phyloP scores from a whole-genome alignment of 805 yeast genomes.

The Zygoascus biomembranicola region DNA sequence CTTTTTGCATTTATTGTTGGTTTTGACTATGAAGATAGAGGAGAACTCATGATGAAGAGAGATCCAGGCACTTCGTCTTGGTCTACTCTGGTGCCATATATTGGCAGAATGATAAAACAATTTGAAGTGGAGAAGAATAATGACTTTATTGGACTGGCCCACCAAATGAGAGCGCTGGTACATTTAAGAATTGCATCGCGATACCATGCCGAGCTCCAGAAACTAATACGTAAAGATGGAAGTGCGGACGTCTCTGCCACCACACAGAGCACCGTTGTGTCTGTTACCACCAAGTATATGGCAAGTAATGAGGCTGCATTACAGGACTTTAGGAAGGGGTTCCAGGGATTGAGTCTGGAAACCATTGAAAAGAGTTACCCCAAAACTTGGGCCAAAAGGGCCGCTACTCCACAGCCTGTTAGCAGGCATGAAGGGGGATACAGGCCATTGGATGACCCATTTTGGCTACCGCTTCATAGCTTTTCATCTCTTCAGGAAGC shows the following conservation, averaged over 20 bases:
- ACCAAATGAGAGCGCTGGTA: constrained; percentile 26
- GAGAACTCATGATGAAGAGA: constrained; percentile 21
- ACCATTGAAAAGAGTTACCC: constrained; percentile 17
- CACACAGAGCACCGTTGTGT: background rate
- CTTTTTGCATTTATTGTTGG: constrained; percentile 32
- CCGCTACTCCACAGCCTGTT: constrained; percentile 7
- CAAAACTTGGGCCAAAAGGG: constrained; percentile 12
- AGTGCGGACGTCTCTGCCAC: background rate
- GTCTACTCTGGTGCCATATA: constrained; percentile 30
- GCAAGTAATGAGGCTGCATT: constrained; percentile 15
- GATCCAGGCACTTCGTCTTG: constrained; percentile 28
- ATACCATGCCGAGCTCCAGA: constrained; percentile 9
- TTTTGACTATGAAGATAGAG: constrained; percentile 33
- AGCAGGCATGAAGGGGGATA: constrained; percentile 22
- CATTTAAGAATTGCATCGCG: constrained; percentile 18
- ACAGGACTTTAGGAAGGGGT: constrained; percentile 25
- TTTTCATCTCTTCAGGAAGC: constrained; percentile 33
- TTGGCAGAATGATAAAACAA: constrained; percentile 21
- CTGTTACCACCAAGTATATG: constrained; percentile 6
- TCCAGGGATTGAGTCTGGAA: constrained; percentile 17
- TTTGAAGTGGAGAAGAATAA: constrained; percentile 19
- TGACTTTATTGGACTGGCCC: constrained; percentile 24
- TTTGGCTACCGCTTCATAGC: constrained; percentile 30
- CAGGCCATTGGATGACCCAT: constrained; percentile 29
- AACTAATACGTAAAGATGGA: background rate